phyloP scores from a whole-genome alignment of 2,329 filamentous ascomycete genomes.

The Reticulascus tulasneorum region DNA sequence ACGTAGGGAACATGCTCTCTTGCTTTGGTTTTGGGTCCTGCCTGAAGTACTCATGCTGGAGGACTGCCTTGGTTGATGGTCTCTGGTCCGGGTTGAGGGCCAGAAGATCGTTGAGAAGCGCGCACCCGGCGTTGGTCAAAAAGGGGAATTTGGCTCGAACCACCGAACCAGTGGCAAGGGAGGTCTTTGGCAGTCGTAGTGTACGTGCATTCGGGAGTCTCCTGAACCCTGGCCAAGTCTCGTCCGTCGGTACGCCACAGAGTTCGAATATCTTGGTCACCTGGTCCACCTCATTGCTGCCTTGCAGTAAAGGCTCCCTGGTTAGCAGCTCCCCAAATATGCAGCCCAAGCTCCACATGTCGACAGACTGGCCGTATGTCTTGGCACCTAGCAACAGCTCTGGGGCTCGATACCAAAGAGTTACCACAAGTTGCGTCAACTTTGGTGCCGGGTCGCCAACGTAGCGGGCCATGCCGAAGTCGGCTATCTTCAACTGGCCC shows the following conservation, averaged over 20 bases:
- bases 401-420: conserved; percentile 92
- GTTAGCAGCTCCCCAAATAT: conserved; percentile 90
- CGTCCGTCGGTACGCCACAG: conserved; percentile 79
- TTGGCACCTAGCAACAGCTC: conserved; percentile 81
- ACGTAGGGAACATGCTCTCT: conserved; percentile 91
- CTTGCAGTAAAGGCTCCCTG: conserved; percentile 78
- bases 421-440: conserved; percentile 90
- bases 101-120: conserved; percentile 66
- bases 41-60: conserved; percentile 78
- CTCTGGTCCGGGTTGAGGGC: conserved; percentile 69
- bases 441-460: conserved; percentile 73
- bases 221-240: conserved; percentile 81
- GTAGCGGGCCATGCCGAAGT: conserved; percentile 97
- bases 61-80: conserved; percentile 68
- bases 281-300: conserved; percentile 89
- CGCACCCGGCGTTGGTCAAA: conserved; percentile 69
- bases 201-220: conserved; percentile 82
- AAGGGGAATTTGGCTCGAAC: conserved; percentile 77
- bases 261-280: conserved; percentile 84
- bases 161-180: conserved; percentile 41
- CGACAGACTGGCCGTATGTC: conserved; percentile 71
- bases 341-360: conserved; percentile 96
- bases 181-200: conserved; percentile 61
- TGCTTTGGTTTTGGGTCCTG: conserved; percentile 90
- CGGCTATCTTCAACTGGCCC: conserved; percentile 89